These are phyloP conservation scores for Jasminum sambac DNA, from an alignment of 257 asterid species.

Conservation along the genomic window DNA sequence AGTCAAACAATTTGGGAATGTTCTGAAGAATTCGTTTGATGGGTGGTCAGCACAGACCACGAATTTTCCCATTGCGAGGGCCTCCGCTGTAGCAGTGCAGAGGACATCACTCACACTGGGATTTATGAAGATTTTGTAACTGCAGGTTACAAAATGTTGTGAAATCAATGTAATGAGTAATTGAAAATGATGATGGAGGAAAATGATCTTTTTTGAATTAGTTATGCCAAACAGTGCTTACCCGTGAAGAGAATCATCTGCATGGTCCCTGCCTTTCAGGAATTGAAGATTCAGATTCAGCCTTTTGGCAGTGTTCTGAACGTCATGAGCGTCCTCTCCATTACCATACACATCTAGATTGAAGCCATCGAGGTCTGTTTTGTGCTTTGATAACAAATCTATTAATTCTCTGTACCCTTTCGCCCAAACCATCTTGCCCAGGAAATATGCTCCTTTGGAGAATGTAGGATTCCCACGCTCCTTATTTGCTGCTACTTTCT, in stretches of 20 bases:
- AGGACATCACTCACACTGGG: constrained; percentile 98
- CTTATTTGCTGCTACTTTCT: constrained; percentile 75
- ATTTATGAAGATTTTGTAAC: constrained; percentile 91
- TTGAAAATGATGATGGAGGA: background rate
- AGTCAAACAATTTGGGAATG: constrained; percentile 88
- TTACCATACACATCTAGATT: constrained; percentile 91
- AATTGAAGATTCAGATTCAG: constrained; percentile 80
- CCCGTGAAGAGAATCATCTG: constrained; percentile 93
- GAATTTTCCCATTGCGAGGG: constrained; percentile 98
- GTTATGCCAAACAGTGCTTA: constrained; percentile 29
- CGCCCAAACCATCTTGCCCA: constrained; percentile 99
- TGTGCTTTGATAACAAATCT: constrained; percentile 77
- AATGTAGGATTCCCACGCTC: constrained; percentile 78
- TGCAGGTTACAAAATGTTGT: constrained; percentile 34
- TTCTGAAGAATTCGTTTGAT: constrained; percentile 90
- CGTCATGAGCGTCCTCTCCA: constrained; percentile 97
- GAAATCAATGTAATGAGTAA: too few species aligned
- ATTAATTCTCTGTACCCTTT: constrained; percentile 94
- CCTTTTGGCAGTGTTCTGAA: constrained; percentile 79
- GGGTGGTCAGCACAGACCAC: constrained; percentile 98
- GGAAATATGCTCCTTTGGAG: constrained; percentile 93
- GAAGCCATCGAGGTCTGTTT: constrained; percentile 78
- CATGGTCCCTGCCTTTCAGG: constrained; percentile 97
- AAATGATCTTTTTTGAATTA: background rate
- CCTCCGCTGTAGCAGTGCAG: constrained; percentile 99